These are phyloP conservation scores for Hypholoma fasciculare DNA, from an alignment of 768 basidiomycete species.

Conservation along the genomic window DNA sequence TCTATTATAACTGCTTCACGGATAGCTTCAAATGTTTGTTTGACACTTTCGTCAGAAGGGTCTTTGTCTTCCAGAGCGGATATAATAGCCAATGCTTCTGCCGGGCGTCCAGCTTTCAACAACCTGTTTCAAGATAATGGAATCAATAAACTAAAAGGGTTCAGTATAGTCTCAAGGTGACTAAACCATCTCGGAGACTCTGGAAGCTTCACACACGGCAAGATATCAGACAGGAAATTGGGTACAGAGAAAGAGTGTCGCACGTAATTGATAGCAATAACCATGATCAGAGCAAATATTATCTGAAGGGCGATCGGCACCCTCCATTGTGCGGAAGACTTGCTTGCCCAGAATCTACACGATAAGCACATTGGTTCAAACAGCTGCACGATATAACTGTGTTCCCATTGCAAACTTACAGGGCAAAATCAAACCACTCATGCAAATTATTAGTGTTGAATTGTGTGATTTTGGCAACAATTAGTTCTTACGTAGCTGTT, in stretches of 20 bases:
- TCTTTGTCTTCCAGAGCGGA: constrained; percentile 60
- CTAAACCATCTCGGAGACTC: constrained; percentile 60
- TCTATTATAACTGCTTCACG: constrained; percentile 52
- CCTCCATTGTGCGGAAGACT: constrained; percentile 59
- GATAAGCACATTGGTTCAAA: background rate
- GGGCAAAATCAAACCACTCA: constrained; percentile 65
- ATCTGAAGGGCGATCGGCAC: constrained; percentile 64
- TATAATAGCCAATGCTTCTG: constrained; percentile 60
- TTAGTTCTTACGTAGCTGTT: too few species aligned
- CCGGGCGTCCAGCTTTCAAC: constrained; percentile 51
- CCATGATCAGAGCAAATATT: constrained; percentile 53
- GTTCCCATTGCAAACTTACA: constrained; percentile 33
- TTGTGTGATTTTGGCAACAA: too few species aligned
- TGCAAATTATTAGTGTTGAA: too few species aligned
- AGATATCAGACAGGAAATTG: background rate
- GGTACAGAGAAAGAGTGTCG: constrained; percentile 20
- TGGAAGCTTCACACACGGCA: constrained; percentile 39
- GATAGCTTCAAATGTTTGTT: constrained; percentile 54
- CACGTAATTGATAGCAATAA: constrained; percentile 48
- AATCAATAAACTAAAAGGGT: too few species aligned
- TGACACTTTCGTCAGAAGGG: constrained; percentile 43
- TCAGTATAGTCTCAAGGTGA: too few species aligned
- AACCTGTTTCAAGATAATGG: constrained; percentile 37
- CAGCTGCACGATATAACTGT: too few species aligned
- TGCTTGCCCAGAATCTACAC: constrained; percentile 45